phyloP scores from a whole-genome alignment of 495 filamentous ascomycete genomes.

The Rusavskia elegans region DNA sequence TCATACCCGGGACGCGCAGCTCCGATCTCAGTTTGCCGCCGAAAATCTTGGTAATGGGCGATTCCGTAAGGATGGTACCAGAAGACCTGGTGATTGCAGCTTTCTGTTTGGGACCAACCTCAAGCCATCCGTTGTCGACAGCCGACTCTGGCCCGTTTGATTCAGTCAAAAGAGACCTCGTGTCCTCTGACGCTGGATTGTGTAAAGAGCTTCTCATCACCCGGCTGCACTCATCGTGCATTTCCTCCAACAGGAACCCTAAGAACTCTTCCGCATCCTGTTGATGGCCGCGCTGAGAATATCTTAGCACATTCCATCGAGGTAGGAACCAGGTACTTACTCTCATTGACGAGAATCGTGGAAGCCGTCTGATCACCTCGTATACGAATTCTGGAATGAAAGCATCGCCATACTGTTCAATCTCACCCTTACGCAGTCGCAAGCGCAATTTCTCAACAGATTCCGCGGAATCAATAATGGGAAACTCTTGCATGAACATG shows the following conservation, averaged over 20 bases:
- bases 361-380: slow-evolving; percentile 70
- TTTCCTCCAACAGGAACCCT: slow-evolving; percentile 78
- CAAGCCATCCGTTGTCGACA: slow-evolving; percentile 56
- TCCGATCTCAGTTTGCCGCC: slow-evolving; percentile 85
- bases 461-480: slow-evolving; percentile 59
- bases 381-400: slow-evolving; percentile 95
- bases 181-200: slow-evolving; percentile 12
- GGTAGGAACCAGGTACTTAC: slow-evolving; percentile 27
- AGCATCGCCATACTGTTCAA: slow-evolving; percentile 80
- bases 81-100: slow-evolving; percentile 76
- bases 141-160: slow-evolving; percentile 12
- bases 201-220: slow-evolving; percentile 43
- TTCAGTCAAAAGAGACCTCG: slow-evolving; percentile 22
- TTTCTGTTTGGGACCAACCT: slow-evolving; percentile 87
- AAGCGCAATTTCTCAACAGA: slow-evolving; percentile 58
- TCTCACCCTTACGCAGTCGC: slow-evolving; percentile 60
- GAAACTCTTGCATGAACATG: slow-evolving; percentile 91
- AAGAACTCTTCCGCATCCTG: slow-evolving; percentile 98
- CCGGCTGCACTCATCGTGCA: slow-evolving; percentile 81
- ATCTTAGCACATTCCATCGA: slow-evolving; percentile 15
- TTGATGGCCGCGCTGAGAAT: slow-evolving; percentile 66
- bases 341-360: slow-evolving; percentile 82
- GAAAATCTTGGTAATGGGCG: slow-evolving; percentile 87
- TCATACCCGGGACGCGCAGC: slow-evolving; percentile 70
- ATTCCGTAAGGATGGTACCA: slow-evolving; percentile 52